Base-by-base conservation (phyloP, 306 rosid genomes). In the Malus sieversii region DNA sequence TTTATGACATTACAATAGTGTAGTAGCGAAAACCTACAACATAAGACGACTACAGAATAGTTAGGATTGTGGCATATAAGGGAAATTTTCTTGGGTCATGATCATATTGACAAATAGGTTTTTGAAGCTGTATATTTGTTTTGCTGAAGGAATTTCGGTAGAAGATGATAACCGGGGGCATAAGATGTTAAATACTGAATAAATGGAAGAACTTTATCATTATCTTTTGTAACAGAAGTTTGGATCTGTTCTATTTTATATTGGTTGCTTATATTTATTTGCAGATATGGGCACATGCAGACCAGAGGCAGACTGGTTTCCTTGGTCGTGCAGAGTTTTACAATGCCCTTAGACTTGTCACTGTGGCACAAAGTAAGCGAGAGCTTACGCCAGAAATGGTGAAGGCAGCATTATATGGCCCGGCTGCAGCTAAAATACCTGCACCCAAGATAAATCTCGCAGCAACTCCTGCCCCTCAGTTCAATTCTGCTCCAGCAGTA, bases 321-420 rank as follows among this genome's bases (percentile, higher is more conserved):
- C 98, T 96, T 58, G 97, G 97, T 53, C 89, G 91, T 53, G 82
- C 87, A 5, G 99, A 92, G 87, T 96, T 96, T 80, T 92, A 96
- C 85, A 91, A 96, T 88, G 98, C 98, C 69, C 99, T 96, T 80
- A 92, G 86, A 78, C 99, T 96, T 80, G 96, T 90, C 53, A 96
- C 99, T n/a, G 98, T 96, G 74, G 99, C 97, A 65, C 99, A 96
- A 78, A 92, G 93, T 80, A 95, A 88, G 84, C 90, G 96, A 44
- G 97, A 92, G 40, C 82, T 96, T 18, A 90, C 98, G 12, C 91
- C 96, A 5, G 98, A 96, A 22, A 86, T 92, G 23, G 98, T 96
- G 10, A 92, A 88, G 85, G 98, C 99, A 42, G 99, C 99, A 44
- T 84, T 96, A 71, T 91, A 82, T 87, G 88, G 98, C 27, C 92